Base-by-base conservation (phyloP, 306 rosid species). In the Castanopsis chinensis region DNA sequence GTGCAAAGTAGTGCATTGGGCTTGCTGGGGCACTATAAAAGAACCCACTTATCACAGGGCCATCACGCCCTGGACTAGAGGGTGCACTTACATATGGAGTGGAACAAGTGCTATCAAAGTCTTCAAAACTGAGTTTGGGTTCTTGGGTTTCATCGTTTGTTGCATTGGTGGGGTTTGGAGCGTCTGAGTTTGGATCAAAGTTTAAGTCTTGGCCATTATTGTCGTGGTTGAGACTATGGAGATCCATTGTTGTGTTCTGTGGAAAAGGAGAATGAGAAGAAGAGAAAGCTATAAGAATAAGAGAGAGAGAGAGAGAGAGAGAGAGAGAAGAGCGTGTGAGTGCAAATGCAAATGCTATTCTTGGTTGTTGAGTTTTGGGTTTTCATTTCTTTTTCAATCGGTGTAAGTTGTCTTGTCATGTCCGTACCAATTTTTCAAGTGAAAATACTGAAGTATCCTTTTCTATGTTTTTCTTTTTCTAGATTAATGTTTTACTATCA, bases 31-130 rank as follows among this genome's bases (percentile, higher is more conserved):
- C 98, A 5, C 99, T 96, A 89, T 96, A 96, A 81, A 84, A 93
- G 63, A 93, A 91, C 4, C 97, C 96, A 10, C 87, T 15, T 10
- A 49, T 49, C 2, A 79, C 78, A 9, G 89, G 83, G 12, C 86
- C 88, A 12, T 85, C 88, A 0, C 94, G 92, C 51, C 96, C 97
- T 6, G 98, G 99, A 58, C 99, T 96, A 3, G 99, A 96, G 11
- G 99, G 97, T 0, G 98, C 98, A 54, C 98, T 91, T 11, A 96
- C 97, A 83, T 90, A 96, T 13, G 99, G 99, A 10, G 98, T 96
- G 45, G 99, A 96, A 65, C 97, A 96, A 28, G 80, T 87, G 76
- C 99, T 96, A 49, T 96, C 98, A 0, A 83, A 28, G 81, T 93
- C 97, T 7, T 93, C 96, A 8, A 78, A 83, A 7, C 78, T 17